Evolutionary conservation across 192 early-diverging fungal genomes (phyloP).

Genomic region (Umbelopsis sp.): DNA sequence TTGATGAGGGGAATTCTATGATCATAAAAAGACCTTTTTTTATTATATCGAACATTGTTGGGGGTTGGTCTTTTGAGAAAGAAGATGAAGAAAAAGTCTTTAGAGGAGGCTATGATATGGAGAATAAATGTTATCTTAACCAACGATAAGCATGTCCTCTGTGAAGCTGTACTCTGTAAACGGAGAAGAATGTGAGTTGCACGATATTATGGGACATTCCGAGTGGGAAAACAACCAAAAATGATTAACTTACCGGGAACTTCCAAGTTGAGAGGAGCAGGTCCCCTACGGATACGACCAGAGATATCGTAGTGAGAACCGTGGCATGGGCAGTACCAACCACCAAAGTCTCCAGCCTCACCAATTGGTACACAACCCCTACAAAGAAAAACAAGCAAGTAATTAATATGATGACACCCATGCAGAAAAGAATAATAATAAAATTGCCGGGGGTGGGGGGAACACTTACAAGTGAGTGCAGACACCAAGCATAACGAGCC

Average conservation of each 20-base stretch:
- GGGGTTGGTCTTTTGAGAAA: conserved; percentile 16
- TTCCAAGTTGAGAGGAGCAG: conserved; percentile 98
- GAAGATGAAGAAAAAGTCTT: neutral
- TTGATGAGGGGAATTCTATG: conserved; percentile 13
- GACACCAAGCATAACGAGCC: conserved; percentile 93
- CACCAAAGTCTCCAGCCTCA: conserved; percentile 96
- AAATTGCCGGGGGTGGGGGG: neutral
- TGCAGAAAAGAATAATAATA: neutral
- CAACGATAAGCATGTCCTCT: conserved; percentile 84
- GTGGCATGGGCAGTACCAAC: conserved; percentile 99
- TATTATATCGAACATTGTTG: conserved; percentile 20
- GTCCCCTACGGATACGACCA: conserved; percentile 97
- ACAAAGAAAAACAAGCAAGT: conserved; percentile 54
- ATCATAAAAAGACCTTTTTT: conserved; percentile 19
- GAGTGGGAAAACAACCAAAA: neutral
- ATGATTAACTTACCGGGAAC: conserved; percentile 72
- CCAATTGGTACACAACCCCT: conserved; percentile 98
- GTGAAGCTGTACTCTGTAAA: conserved; percentile 60
- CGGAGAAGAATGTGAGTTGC: neutral
- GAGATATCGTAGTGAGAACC: conserved; percentile 99
- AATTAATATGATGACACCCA: neutral
- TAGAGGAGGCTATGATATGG: conserved; percentile 10
- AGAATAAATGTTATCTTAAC: conserved; percentile 53
- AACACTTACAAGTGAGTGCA: conserved; percentile 53
- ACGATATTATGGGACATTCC: neutral